A percentile compares a stretch with the other conserved stretches of the same genome.
These are phyloP conservation scores for Monosporozyma siamensis DNA, from an alignment of 805 yeast species.

Conservation along the genomic window DNA sequence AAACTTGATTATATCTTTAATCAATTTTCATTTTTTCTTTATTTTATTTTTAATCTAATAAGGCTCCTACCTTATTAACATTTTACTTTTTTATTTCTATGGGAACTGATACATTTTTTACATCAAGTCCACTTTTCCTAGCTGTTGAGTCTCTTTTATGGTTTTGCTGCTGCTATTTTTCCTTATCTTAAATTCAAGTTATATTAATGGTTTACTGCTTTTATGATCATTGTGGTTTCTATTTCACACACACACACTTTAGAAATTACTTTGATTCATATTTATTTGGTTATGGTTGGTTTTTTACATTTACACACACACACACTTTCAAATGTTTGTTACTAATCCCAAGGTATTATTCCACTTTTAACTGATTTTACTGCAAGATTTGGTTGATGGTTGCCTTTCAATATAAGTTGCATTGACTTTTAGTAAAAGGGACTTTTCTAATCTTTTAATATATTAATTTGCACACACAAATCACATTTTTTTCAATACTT, in stretches of 20 bases:
- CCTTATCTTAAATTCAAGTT: background rate
- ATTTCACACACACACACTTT: slow-evolving; percentile 4
- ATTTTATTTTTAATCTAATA: background rate
- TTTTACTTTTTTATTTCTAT: slow-evolving; percentile 6
- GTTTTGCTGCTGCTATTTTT: slow-evolving; percentile 1
- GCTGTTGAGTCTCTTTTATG: slow-evolving; percentile 1
- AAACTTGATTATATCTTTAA: slow-evolving; percentile 18
- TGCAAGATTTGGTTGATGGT: background rate
- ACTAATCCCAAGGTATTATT: background rate
- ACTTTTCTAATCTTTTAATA: slow-evolving; percentile 1
- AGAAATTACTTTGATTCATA: background rate
- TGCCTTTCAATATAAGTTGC: background rate
- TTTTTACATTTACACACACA: slow-evolving; percentile 4
- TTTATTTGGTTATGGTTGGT: background rate
- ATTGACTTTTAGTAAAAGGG: background rate
- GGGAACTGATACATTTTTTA: slow-evolving; percentile 12
- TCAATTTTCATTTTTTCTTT: background rate
- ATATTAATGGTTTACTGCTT: background rate
- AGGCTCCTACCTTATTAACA: background rate
- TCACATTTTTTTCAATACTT: slow-evolving; percentile 4
- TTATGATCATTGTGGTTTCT: background rate
- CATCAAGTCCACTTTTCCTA: slow-evolving; percentile 1
- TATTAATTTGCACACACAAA: slow-evolving; percentile 9
- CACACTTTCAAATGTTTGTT: background rate
- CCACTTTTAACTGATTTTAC: background rate